These are phyloP conservation scores for Phytopythium boreale DNA, from an alignment of 352 stramenopile species.

Conservation along the genomic window DNA sequence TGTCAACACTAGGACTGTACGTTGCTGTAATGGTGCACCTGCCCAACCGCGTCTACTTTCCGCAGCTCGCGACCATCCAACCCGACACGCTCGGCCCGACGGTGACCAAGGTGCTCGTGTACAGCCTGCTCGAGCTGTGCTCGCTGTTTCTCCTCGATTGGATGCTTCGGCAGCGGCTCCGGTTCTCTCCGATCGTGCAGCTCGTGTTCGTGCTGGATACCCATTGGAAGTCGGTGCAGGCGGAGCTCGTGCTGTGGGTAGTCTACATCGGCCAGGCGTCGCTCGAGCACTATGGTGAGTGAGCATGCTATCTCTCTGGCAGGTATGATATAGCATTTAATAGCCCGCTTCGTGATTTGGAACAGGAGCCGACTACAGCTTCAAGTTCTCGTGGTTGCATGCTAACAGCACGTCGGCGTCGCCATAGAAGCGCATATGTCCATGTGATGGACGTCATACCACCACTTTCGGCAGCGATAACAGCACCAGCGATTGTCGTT, in stretches of 20 bases:
- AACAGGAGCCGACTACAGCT: neutral
- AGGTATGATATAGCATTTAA: too few species aligned
- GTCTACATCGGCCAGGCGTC: slow-evolving; percentile 21
- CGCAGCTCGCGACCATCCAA: slow-evolving; percentile 18
- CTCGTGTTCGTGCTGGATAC: slow-evolving; percentile 27
- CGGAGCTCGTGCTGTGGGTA: slow-evolving; percentile 21
- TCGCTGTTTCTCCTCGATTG: slow-evolving; percentile 19
- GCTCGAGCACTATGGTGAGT: slow-evolving; percentile 15
- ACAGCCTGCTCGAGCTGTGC: slow-evolving; percentile 9
- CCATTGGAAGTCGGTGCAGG: slow-evolving; percentile 16
- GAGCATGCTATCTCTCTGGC: too few species aligned
- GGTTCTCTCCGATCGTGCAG: slow-evolving; percentile 17
- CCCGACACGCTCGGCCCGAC: slow-evolving; percentile 7
- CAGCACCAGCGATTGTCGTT: too few species aligned
- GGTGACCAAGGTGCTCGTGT: slow-evolving; percentile 14
- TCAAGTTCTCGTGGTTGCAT: neutral
- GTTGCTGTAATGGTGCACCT: slow-evolving; percentile 9
- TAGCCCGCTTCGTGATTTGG: neutral
- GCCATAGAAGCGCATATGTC: too few species aligned
- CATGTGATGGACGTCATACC: too few species aligned
- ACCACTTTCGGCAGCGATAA: too few species aligned
- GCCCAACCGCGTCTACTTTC: slow-evolving; percentile 29
- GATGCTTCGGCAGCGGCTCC: slow-evolving; percentile 14
- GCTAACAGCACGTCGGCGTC: too few species aligned
- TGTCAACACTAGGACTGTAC: neutral